These are phyloP conservation scores for Scytalidium lignicola DNA, from an alignment of 2,329 filamentous ascomycete genomes.

Conservation along the genomic window DNA sequence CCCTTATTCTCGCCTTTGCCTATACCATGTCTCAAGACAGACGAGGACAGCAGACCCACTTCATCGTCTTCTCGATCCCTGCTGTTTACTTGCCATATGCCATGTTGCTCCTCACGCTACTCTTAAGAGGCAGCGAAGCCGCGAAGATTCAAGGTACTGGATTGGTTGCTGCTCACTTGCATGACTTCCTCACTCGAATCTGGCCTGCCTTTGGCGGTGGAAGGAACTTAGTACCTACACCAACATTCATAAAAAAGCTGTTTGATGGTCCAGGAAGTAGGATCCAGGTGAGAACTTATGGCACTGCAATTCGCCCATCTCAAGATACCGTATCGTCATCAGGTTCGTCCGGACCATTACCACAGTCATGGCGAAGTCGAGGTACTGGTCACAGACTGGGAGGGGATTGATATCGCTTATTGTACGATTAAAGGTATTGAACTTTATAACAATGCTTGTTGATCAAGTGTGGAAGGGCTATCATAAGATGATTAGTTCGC, in stretches of 20 bases:
- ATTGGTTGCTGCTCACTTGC: constrained; percentile 82
- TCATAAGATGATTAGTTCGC: no score
- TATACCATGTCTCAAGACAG: constrained; percentile 88
- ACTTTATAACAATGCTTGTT: no score
- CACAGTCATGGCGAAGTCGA: constrained; percentile 59
- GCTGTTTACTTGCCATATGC: constrained; percentile 76
- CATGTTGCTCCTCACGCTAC: constrained; percentile 69
- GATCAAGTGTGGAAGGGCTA: no score
- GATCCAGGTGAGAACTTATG: constrained; percentile 49
- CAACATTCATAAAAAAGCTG: constrained; percentile 62
- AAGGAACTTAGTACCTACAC: constrained; percentile 69
- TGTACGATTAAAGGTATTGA: no score
- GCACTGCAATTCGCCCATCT: constrained; percentile 50
- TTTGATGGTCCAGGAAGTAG: constrained; percentile 47
- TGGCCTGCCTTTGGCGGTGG: constrained; percentile 89
- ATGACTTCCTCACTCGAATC: constrained; percentile 82
- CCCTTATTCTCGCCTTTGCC: constrained; percentile 70
- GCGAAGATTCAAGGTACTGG: constrained; percentile 67
- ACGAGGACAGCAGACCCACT: constrained; percentile 67
- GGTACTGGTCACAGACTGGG: constrained; percentile 61
- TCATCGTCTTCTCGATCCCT: constrained; percentile 80
- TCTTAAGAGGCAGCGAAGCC: constrained; percentile 55
- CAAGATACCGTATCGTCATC: constrained; percentile 34
- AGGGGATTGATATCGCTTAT: constrained; percentile 24
- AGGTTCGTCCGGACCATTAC: constrained; percentile 45